Evolutionary conservation across 768 basidiomycete genomes (phyloP), one percentile per base, ranked within the genome.

Genomic region (Lactifluus hygrophoroides): DNA sequence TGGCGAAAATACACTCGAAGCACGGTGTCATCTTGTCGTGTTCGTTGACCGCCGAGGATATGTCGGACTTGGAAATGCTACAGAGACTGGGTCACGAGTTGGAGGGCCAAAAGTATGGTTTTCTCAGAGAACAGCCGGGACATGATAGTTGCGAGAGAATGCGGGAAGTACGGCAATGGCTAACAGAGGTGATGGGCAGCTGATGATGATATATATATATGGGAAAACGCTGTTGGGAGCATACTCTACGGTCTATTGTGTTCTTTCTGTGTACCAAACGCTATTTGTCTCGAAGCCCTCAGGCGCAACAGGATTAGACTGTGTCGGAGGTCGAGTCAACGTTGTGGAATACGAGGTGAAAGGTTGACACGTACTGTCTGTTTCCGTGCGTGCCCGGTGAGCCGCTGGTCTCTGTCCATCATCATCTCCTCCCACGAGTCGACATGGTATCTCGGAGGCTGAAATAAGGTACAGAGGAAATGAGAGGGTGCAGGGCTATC

Each of bases 381-480:
- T 54, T 92, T 92, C 64, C 95, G 81, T 66, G 74, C 66, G 68
- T 89, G 88, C 13, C 95, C 95, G 2, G 94, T 96, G 68, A 98
- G 71, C 62, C 89, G 78, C 68, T 80, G 77, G 75, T 98, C 95
- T 56, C 95, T 78, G 67, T 85, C 82, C 86, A 97, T 92, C 92
- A 98, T 91, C 88, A 90, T 90, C 53, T 88, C 80, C 61, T 98
- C 95, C 93, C 92, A 98, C 21, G 79, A 72, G 68, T 97, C 95
- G 34, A 95, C 68, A 52, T 83, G 80, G 67, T 94, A 94, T 49
- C 95, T 82, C 32, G 88, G 80, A 54, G 88, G 85, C 93, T 95
- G 60, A 7, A 44, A 28, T 16, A 27, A 27, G 21, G 30, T 25
- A 55, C 27, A 27, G 16, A 16, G 49, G 34, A 21, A 50, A 58